phyloP scores from a whole-genome alignment of 192 early-diverging fungal genomes.

The Entomortierella beljakovae region DNA sequence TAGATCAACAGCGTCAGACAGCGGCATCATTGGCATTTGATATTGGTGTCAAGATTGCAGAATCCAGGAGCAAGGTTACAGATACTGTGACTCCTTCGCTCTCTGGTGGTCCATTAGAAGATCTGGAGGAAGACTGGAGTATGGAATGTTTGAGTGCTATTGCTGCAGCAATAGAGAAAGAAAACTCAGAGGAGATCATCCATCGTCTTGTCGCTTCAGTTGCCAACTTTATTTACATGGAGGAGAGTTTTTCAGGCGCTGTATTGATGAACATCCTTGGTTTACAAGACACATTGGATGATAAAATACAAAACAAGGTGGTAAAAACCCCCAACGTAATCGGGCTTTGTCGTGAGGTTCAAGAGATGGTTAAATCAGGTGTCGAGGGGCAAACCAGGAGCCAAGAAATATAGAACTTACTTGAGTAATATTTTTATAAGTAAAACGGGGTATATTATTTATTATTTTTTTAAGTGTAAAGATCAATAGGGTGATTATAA shows the following conservation, averaged over 20 bases:
- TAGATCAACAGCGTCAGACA: constrained; percentile 67
- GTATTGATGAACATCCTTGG: constrained; percentile 42
- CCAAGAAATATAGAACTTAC: not conserved
- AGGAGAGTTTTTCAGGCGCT: constrained; percentile 26
- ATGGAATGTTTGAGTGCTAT: constrained; percentile 76
- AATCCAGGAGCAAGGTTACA: constrained; percentile 45
- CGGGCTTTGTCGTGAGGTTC: constrained; percentile 37
- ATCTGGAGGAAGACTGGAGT: constrained; percentile 75
- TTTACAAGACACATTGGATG: constrained; percentile 18
- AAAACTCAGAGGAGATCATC: constrained; percentile 67
- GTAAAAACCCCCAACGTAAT: constrained; percentile 23
- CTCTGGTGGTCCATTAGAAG: constrained; percentile 35
- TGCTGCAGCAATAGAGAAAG: constrained; percentile 67
- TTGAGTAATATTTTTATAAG: not conserved
- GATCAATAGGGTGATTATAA: constrained; percentile 53
- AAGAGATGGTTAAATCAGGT: constrained; percentile 47
- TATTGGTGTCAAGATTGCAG: constrained; percentile 65
- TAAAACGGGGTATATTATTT: constrained; percentile 1
- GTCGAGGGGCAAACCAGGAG: constrained; percentile 19
- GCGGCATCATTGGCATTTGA: constrained; percentile 79
- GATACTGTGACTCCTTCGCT: constrained; percentile 45
- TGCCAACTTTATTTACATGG: constrained; percentile 47
- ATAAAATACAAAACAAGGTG: constrained; percentile 20
- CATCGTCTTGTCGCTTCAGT: constrained; percentile 41
- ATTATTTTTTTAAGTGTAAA: constrained; percentile 47